Conservation (phyloP, 23 red algal species). For the Cyanidioschyzon merolae region DNA sequence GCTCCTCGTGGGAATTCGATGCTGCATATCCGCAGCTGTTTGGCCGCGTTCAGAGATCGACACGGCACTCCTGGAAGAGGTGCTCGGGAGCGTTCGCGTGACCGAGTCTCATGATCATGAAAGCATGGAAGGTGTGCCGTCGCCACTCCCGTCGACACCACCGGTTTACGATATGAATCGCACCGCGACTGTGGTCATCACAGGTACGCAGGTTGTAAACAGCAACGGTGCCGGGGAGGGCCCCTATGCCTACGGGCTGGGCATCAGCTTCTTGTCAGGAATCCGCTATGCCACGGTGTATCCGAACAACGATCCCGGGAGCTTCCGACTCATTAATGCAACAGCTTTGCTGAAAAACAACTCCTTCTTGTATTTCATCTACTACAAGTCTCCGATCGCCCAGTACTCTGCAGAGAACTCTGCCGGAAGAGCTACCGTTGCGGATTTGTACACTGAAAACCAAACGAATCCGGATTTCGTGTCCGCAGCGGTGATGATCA, state of each 20-base stretch:
- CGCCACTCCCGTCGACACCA: background rate
- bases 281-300: background rate
- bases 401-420: background rate
- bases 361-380: background rate
- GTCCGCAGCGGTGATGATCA: background rate
- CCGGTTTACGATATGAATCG: background rate
- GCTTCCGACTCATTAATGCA: background rate
- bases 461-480: background rate
- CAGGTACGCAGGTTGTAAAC: background rate
- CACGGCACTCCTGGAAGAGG: background rate
- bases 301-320: background rate
- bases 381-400: background rate
- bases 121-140: background rate
- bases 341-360: background rate
- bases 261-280: background rate
- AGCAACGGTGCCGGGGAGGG: background rate
- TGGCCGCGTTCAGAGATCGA: background rate
- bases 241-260: background rate
- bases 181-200: conserved; percentile 8
- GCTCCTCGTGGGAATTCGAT: background rate
- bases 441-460: background rate
- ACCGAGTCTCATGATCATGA: background rate
- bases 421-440: background rate
- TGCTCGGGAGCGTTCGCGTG: background rate
- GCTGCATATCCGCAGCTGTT: background rate